A percentile compares a stretch with the other conserved stretches of the same genome.
These are phyloP conservation scores for Trametes cubensis DNA, from an alignment of 768 basidiomycete species.

Conservation along the genomic window DNA sequence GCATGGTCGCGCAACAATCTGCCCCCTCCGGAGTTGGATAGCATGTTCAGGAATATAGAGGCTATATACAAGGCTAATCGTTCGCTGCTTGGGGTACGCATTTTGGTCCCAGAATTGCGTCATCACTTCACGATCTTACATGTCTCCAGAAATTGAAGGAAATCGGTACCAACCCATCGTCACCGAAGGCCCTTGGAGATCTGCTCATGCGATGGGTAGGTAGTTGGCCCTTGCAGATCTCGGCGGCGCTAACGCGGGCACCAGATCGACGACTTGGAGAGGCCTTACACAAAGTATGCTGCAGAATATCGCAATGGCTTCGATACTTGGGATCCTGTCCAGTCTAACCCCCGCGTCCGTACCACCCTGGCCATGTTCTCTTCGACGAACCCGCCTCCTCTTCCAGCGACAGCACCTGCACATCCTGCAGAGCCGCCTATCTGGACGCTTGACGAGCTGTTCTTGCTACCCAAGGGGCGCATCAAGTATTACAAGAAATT, in stretches of 20 bases:
- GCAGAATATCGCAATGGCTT: slow-evolving; percentile 74
- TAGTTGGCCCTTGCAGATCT: slow-evolving; percentile 17
- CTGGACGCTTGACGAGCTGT: slow-evolving; percentile 89
- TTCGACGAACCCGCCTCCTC: slow-evolving; percentile 58
- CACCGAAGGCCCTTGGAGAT: slow-evolving; percentile 92
- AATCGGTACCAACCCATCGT: slow-evolving; percentile 89
- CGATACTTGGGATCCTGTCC: slow-evolving; percentile 81
- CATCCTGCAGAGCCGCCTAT: slow-evolving; percentile 41
- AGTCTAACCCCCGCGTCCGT: slow-evolving; percentile 70
- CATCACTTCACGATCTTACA: slow-evolving; percentile 23
- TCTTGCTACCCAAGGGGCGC: slow-evolving; percentile 81
- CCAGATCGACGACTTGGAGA: slow-evolving; percentile 90
- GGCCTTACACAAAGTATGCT: slow-evolving; percentile 83
- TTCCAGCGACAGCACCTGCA: slow-evolving; percentile 39
- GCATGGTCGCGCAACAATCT: slow-evolving; percentile 97
- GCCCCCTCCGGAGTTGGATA: slow-evolving; percentile 87
- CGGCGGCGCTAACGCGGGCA: slow-evolving; percentile 13
- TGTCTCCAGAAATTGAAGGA: slow-evolving; percentile 86
- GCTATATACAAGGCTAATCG: slow-evolving; percentile 92
- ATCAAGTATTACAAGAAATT: slow-evolving; percentile 92
- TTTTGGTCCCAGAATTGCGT: slow-evolving; percentile 7
- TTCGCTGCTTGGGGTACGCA: slow-evolving; percentile 67
- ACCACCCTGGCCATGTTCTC: slow-evolving; percentile 74
- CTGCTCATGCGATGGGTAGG: slow-evolving; percentile 96
- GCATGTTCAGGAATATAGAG: slow-evolving; percentile 94